Conservation (phyloP, 176 grass and related monocot genomes). For the Carex scoparia region DNA sequence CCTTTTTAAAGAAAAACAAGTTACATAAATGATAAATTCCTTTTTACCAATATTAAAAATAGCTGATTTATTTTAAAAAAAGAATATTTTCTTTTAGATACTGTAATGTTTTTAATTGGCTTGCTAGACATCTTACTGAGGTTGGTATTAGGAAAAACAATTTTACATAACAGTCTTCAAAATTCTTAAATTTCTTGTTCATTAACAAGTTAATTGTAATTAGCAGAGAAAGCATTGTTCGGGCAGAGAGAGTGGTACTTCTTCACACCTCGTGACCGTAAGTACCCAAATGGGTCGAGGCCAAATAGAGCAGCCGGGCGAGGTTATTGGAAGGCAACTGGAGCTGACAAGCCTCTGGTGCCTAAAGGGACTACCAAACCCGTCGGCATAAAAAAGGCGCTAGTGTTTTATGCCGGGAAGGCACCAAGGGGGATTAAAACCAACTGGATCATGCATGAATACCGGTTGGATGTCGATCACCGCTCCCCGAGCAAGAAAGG, state of each 20-base stretch:
- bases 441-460: constrained; percentile 60
- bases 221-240: constrained; percentile 30
- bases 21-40: too few species aligned
- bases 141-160: neutral
- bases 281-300: constrained; percentile 47
- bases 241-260: constrained; percentile 51
- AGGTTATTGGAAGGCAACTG: constrained; percentile 53
- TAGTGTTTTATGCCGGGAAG: constrained; percentile 46
- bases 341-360: constrained; percentile 34
- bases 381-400: constrained; percentile 41
- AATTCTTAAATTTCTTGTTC: too few species aligned
- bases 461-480: constrained; percentile 30
- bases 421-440: constrained; percentile 43
- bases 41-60: neutral
- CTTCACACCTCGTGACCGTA: constrained; percentile 41
- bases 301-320: constrained; percentile 34
- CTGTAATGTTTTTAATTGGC: neutral
- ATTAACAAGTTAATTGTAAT: neutral
- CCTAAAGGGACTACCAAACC: constrained; percentile 14
- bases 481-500: constrained; percentile 28
- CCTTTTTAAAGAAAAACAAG: neutral
- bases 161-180: neutral
- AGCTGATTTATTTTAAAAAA: neutral
- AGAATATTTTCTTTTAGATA: too few species aligned
- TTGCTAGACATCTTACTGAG: neutral